Percentiles rank a stretch among this genome's conserved stretches.
Evolutionary conservation across 345 rosid species (phyloP).

Genomic region (Linum trigynum): DNA sequence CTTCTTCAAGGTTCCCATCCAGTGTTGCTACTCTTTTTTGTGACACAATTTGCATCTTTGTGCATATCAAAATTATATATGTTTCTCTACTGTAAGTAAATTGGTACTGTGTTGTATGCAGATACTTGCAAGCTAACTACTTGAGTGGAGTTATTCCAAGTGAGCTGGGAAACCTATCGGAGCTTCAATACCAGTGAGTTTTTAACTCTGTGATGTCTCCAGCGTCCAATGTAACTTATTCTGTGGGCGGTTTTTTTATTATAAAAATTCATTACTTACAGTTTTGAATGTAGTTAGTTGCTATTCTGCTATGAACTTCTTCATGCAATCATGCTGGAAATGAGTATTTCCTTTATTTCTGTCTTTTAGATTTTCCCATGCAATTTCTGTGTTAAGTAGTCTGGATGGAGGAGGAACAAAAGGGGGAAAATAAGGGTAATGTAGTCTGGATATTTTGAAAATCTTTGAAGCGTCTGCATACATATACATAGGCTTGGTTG

Average conservation of each 20-base stretch:
- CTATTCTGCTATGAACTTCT: background rate
- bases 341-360: background rate
- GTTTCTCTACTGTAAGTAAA: conserved; percentile 4
- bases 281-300: background rate
- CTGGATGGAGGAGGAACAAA: background rate
- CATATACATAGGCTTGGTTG: background rate
- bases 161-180: conserved; percentile 66
- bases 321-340: background rate
- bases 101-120: conserved; percentile 18
- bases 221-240: background rate
- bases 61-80: background rate
- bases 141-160: conserved; percentile 64
- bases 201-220: background rate
- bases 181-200: conserved; percentile 62
- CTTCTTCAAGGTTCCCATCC: no score
- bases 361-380: background rate
- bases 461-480: background rate
- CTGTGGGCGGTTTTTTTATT: background rate
- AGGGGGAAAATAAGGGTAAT: background rate
- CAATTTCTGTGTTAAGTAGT: background rate
- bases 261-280: background rate
- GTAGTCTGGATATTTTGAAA: no score
- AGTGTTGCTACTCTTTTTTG: background rate
- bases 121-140: conserved; percentile 87
- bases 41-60: background rate